Conservation (phyloP, 495 filamentous ascomycete genomes). For the Bacidia rubella region DNA sequence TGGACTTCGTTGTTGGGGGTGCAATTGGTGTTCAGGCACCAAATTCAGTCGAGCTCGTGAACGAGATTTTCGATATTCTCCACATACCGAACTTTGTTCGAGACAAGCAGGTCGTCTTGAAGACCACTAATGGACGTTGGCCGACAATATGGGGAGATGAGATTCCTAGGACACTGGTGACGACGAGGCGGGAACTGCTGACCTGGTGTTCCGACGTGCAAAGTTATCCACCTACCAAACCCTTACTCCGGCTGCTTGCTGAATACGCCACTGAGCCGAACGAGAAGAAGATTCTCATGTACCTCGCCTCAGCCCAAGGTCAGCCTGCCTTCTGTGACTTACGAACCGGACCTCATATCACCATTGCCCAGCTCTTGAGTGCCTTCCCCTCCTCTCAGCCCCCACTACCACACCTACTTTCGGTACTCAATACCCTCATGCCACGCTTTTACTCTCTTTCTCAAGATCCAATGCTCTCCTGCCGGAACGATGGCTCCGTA, state of each 20-base stretch:
- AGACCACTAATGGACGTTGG: constrained; percentile 75
- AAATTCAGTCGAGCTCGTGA: constrained; percentile 63
- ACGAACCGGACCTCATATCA: constrained; percentile 75
- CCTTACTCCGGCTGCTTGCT: constrained; percentile 70
- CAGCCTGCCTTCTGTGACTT: constrained; percentile 93
- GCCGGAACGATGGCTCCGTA: constrained; percentile 48
- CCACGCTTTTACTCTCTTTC: constrained; percentile 96
- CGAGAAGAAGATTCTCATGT: constrained; percentile 78
- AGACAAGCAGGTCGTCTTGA: constrained; percentile 64
- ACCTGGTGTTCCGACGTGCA: constrained; percentile 95
- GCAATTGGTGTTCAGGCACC: constrained; percentile 87
- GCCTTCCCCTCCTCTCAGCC: constrained; percentile 89
- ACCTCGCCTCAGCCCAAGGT: constrained; percentile 77
- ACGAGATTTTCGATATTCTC: constrained; percentile 71
- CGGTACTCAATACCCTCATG: constrained; percentile 75
- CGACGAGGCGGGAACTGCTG: constrained; percentile 77
- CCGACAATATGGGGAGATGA: constrained; percentile 98
- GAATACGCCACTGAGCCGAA: constrained; percentile 67
- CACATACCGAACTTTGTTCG: constrained; percentile 62
- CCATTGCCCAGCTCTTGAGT: constrained; percentile 68
- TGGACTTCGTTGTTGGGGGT: constrained; percentile 93
- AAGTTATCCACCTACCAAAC: constrained; percentile 81
- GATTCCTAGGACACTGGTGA: constrained; percentile 62
- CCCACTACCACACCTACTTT: constrained; percentile 66
- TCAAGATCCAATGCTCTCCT: constrained; percentile 82